Conservation (phyloP, 2,329 filamentous ascomycete species). For the Colletotrichum magnum region DNA sequence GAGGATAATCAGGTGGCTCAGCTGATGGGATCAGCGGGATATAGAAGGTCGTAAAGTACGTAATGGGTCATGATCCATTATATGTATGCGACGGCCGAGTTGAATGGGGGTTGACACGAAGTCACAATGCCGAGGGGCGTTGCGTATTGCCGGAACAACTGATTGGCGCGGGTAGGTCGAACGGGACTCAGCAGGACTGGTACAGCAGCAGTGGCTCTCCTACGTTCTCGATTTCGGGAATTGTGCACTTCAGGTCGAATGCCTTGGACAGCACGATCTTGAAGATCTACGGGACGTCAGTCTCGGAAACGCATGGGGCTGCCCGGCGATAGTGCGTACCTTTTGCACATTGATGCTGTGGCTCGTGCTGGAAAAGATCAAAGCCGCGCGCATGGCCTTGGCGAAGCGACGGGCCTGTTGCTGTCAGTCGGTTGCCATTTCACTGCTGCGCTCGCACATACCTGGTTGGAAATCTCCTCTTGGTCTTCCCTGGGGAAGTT, state of each 20-base stretch:
- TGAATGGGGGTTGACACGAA: neutral
- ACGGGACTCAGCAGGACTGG: conserved; percentile 67
- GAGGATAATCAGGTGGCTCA: conserved; percentile 21
- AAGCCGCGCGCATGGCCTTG: conserved; percentile 96
- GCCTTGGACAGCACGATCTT: conserved; percentile 99
- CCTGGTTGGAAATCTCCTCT: conserved; percentile 98
- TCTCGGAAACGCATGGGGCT: conserved; percentile 22
- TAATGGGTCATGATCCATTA: conserved; percentile 43
- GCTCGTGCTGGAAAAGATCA: conserved; percentile 99
- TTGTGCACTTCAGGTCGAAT: conserved; percentile 98
- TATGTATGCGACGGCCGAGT: conserved; percentile 26
- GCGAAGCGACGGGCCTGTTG: conserved; percentile 92
- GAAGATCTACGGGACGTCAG: conserved; percentile 80
- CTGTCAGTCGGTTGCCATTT: neutral
- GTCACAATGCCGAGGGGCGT: neutral
- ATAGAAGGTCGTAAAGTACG: conserved; percentile 40
- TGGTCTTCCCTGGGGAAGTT: conserved; percentile 98
- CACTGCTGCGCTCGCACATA: conserved; percentile 53
- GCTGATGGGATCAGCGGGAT: conserved; percentile 33
- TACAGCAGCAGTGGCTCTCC: conserved; percentile 96
- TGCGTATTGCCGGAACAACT: conserved; percentile 15
- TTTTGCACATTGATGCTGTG: conserved; percentile 99
- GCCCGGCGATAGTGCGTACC: conserved; percentile 64
- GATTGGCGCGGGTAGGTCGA: neutral
- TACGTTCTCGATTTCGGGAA: conserved; percentile 98